These are phyloP conservation scores for Stentor roeselii DNA, from an alignment of 73 alveolate genomes.

Conservation along the genomic window DNA sequence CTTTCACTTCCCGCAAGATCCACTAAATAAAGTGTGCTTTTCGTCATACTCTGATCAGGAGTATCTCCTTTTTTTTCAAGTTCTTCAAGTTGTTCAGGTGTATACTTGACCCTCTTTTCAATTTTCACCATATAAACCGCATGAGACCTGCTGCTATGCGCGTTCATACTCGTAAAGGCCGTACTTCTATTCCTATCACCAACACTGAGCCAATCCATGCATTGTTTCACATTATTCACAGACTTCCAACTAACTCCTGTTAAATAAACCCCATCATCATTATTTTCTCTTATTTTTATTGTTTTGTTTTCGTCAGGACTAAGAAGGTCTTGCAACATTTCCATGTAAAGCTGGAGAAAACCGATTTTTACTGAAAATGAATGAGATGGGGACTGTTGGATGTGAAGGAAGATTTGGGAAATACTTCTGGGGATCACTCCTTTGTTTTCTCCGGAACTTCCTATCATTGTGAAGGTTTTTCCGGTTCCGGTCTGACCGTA, in stretches of 20 bases:
- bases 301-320: slow-evolving; percentile 73
- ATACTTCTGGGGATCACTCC: slow-evolving; percentile 94
- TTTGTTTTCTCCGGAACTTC: slow-evolving; percentile 55
- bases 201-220: slow-evolving; percentile 61
- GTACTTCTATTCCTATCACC: slow-evolving; percentile 93
- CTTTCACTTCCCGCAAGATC: slow-evolving; percentile 59
- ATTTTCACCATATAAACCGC: slow-evolving; percentile 82
- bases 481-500: slow-evolving; percentile 99
- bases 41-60: slow-evolving; percentile 30
- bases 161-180: slow-evolving; percentile 78
- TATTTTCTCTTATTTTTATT: slow-evolving; percentile 91
- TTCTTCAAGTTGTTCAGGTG: slow-evolving; percentile 27
- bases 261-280: slow-evolving; percentile 89
- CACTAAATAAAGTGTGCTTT: slow-evolving; percentile 41
- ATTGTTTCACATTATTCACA: slow-evolving; percentile 72
- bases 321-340: slow-evolving; percentile 83
- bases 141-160: slow-evolving; percentile 82
- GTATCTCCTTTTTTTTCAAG: slow-evolving; percentile 23
- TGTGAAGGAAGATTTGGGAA: slow-evolving; percentile 76
- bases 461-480: slow-evolving; percentile 94
- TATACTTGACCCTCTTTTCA: slow-evolving; percentile 58
- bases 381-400: slow-evolving; percentile 49
- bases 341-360: slow-evolving; percentile 91
- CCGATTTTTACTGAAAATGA: slow-evolving; percentile 63
- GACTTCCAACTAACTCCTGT: slow-evolving; percentile 79